Evolutionary conservation across 129 eudicot genomes (phyloP).

Genomic region (Glebionis coronaria): DNA sequence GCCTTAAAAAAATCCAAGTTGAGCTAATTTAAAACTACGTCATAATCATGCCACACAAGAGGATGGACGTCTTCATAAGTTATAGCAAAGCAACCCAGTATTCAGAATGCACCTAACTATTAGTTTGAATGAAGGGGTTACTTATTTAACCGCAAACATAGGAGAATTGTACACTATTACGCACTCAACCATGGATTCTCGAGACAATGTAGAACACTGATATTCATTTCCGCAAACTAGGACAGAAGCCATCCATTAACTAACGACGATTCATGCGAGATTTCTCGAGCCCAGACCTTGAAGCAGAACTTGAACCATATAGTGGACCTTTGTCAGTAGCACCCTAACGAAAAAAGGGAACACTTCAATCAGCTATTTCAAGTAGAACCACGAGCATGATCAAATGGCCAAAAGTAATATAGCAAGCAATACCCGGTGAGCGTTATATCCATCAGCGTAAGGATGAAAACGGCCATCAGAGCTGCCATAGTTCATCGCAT

Average conservation of each 20-base stretch:
- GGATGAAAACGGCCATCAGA: constrained; percentile 53
- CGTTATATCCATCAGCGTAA: constrained; percentile 61
- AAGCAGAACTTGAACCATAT: constrained; percentile 65
- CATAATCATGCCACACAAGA: constrained; percentile 22
- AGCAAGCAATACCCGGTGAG: constrained; percentile 49
- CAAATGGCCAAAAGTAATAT: not conserved
- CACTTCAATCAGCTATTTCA: constrained; percentile 14
- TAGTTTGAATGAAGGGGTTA: constrained; percentile 27
- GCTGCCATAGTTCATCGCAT: constrained; percentile 51
- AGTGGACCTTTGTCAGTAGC: constrained; percentile 65
- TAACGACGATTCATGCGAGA: constrained; percentile 56
- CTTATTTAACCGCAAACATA: constrained; percentile 44
- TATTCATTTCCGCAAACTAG: constrained; percentile 22
- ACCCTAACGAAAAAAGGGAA: constrained; percentile 45
- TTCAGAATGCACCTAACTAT: constrained; percentile 22
- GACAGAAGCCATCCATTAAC: constrained; percentile 29
- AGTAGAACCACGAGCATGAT: constrained; percentile 4
- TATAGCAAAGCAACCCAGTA: constrained; percentile 21
- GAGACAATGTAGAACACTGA: constrained; percentile 29
- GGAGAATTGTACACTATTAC: constrained; percentile 42
- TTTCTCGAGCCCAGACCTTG: constrained; percentile 68
- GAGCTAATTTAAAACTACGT: constrained; percentile 17
- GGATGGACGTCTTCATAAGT: constrained; percentile 22
- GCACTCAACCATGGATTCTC: constrained; percentile 39
- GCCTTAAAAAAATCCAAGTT: constrained; percentile 9